Evolutionary conservation across 1,284 basidiomycete species (phyloP).

Genomic region (Ustilago vetiveriae): DNA sequence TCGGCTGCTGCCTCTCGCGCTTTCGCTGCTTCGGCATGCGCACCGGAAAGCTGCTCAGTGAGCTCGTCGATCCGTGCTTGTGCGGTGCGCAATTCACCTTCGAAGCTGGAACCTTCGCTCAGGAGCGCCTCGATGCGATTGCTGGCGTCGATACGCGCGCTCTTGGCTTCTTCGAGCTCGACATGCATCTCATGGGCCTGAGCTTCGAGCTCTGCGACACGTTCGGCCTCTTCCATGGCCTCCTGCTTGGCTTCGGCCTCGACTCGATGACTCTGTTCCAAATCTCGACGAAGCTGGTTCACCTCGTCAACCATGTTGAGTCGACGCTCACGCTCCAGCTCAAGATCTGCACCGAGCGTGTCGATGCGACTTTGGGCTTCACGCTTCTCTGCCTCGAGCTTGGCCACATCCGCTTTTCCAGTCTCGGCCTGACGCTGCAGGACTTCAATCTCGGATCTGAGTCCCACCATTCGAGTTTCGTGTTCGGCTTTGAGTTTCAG

Average conservation of each 20-base stretch:
- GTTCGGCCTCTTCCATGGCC: conserved; percentile 52
- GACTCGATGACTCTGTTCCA: conserved; percentile 48
- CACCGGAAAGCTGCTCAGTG: conserved; percentile 47
- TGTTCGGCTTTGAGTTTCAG: conserved; percentile 18
- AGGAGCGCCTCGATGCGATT: conserved; percentile 58
- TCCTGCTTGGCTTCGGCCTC: conserved; percentile 50
- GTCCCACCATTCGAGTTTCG: conserved; percentile 11
- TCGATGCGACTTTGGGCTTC: conserved; percentile 22
- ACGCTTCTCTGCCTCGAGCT: conserved; percentile 23
- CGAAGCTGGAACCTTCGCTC: conserved; percentile 55
- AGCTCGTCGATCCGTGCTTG: conserved; percentile 59
- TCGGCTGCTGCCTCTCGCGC: conserved; percentile 50
- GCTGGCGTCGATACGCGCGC: conserved; percentile 54
- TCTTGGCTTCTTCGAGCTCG: conserved; percentile 58
- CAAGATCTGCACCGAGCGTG: conserved; percentile 34
- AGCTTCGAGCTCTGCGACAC: conserved; percentile 53
- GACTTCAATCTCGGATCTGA: conserved; percentile 31
- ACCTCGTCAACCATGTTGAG: conserved; percentile 62
- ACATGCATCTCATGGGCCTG: conserved; percentile 50
- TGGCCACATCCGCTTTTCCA: conserved; percentile 19
- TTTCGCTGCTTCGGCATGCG: conserved; percentile 50
- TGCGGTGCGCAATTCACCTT: conserved; percentile 53
- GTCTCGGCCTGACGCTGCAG: conserved; percentile 27
- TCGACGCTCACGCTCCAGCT: conserved; percentile 52
- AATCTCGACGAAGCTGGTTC: conserved; percentile 47